Evolutionary conservation across 108 stramenopile genomes (phyloP).

Genomic region (Nannochloropsis salina): DNA sequence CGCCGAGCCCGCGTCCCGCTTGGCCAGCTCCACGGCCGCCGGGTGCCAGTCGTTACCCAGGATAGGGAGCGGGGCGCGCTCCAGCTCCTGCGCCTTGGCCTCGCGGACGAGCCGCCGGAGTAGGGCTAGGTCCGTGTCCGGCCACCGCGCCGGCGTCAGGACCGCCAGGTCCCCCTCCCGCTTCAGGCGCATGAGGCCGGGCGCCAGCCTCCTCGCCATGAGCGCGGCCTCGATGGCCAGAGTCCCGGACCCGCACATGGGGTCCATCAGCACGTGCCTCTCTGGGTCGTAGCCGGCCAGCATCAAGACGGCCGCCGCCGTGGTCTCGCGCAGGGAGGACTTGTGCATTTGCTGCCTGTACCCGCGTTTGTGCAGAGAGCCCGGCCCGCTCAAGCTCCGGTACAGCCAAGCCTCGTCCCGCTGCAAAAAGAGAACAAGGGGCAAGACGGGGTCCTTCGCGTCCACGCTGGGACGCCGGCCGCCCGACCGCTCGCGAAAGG

Average conservation of each 20-base stretch:
- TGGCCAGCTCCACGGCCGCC: slow-evolving; percentile 41
- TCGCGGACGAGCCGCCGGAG: slow-evolving; percentile 27
- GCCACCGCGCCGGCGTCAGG: slow-evolving; percentile 26
- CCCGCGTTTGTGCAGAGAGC: slow-evolving; percentile 49
- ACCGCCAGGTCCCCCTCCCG: neutral
- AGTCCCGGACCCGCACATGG: slow-evolving; percentile 40
- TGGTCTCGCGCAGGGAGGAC: slow-evolving; percentile 42
- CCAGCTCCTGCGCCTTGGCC: slow-evolving; percentile 22
- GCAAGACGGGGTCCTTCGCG: slow-evolving; percentile 40
- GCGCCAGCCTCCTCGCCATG: slow-evolving; percentile 36
- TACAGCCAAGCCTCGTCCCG: slow-evolving; percentile 35
- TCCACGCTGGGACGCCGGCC: slow-evolving; percentile 41
- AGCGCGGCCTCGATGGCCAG: slow-evolving; percentile 46
- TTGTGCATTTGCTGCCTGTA: slow-evolving; percentile 46
- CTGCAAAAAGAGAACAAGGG: slow-evolving; percentile 42
- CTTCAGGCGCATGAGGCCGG: slow-evolving; percentile 31
- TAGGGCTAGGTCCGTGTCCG: slow-evolving; percentile 30
- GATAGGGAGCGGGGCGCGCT: slow-evolving; percentile 29
- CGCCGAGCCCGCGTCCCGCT: slow-evolving; percentile 34
- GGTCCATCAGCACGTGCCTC: slow-evolving; percentile 1
- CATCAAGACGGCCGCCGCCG: slow-evolving; percentile 44
- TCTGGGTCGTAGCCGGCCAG: slow-evolving; percentile 41
- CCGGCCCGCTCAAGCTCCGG: slow-evolving; percentile 40
- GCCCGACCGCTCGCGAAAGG: slow-evolving; percentile 25
- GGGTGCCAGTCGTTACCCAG: slow-evolving; percentile 47